Conservation (phyloP, 805 yeast genomes). For the Saturnispora quitensis region DNA sequence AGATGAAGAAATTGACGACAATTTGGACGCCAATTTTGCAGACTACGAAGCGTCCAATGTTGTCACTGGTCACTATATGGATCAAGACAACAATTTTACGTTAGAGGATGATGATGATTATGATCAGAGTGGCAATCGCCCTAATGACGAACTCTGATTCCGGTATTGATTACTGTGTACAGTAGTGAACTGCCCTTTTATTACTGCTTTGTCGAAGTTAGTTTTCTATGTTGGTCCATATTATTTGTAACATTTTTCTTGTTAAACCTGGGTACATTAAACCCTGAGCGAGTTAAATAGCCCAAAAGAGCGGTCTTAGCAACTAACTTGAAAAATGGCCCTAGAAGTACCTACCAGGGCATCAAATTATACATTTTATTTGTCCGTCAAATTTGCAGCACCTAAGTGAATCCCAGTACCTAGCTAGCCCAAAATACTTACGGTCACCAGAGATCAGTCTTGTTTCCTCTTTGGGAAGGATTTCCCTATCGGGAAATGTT, state of each 20-base stretch:
- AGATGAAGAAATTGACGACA: constrained; percentile 23
- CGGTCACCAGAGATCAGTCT: not conserved
- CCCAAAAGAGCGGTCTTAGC: not conserved
- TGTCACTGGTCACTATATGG: constrained; percentile 1
- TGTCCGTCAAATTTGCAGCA: too few species aligned
- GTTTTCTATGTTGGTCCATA: not conserved
- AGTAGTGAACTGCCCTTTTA: not conserved
- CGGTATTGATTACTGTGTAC: not conserved
- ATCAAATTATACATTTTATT: not conserved
- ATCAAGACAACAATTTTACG: not conserved
- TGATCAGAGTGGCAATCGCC: not conserved
- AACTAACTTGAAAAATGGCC: not conserved
- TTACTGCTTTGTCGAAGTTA: not conserved
- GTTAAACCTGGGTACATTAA: not conserved
- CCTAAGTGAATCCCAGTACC: not conserved
- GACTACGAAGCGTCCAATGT: constrained; percentile 18
- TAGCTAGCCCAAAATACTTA: not conserved
- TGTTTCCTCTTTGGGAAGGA: not conserved
- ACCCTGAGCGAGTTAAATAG: not conserved
- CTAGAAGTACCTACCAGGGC: not conserved
- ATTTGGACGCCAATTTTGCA: constrained; percentile 26
- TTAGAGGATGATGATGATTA: constrained; percentile 3
- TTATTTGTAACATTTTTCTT: not conserved
- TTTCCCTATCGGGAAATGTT: not conserved
- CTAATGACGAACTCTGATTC: not conserved